Base-by-base conservation (phyloP, 192 early-diverging fungal species). In the Backusella parvicylindrica region DNA sequence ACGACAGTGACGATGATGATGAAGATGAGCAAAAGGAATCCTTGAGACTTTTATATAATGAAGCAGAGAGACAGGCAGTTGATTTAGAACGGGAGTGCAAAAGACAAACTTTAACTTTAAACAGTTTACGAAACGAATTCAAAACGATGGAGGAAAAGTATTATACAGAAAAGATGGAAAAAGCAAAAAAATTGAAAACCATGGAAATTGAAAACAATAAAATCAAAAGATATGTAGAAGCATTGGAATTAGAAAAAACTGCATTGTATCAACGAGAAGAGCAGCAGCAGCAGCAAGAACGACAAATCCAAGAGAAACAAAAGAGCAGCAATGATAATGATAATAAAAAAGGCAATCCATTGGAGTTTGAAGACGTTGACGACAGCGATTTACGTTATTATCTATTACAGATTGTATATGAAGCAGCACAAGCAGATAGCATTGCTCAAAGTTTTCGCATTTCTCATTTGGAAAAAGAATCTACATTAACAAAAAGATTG, bases 41-140 rank as follows among this genome's bases (percentile, higher is more conserved):
- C 6, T 15, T 72, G 26, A 13, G 21, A 16, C 35, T 72, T 13
- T 21, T 72, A 16, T 60, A 60, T 49, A 60, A 72, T 5, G 70
- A 56, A 35, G 50, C 50, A 36, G 70, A 72, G 21, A 31, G 70
- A 50, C 70, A 72, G 8, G 43, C 50, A 15, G 50, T 72, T 21
- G 70, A 60, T 18, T n/a, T 72, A 16, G 70, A 72, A 5, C 31
- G 50, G 21, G 70, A 72, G 11, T 36, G 70, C 32, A 50, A 72
- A 16, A 18, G 50, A 60, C 70, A 72, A 23, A 9, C 70, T 23
- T 26, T 72, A 15, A 37, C 35, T 8, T 15, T 72, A 3, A 60
- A 18, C 6, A 33, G 35, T 21, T 21, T 72, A 32, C 43, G 50
- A 0, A 30, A 72, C 26, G 43, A 50, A 8, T 13, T 47, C 11